Base-by-base conservation (phyloP, 208 protist genomes). In the Wallacemonas sp. region DNA sequence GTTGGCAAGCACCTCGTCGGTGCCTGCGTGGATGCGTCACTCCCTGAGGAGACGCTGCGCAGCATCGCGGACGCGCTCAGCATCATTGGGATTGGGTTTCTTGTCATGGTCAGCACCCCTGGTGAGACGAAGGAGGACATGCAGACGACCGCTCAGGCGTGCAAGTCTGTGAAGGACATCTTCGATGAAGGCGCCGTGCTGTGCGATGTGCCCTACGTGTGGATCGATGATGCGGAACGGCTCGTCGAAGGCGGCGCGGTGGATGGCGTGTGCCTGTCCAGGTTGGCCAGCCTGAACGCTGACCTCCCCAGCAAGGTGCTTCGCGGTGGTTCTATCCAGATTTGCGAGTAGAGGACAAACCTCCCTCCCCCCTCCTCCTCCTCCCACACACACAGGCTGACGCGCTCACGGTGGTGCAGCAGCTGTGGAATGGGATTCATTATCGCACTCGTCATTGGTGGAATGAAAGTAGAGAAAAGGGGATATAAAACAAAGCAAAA, bases 181-280 rank as follows among this genome's bases (percentile, higher is more conserved):
- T 49, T 49, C 44, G 44, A 49, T n/a, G 44, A 49, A 23, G 44
- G 44, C 17, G 44, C 44, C 17, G 44, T 49, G 44, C 44, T 49
- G 44, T 49, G 44, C 19, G 44, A 49, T 23, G 44, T 49, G 44
- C 44, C 44, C 14, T 24, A 24, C 44, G 19, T 49, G 11, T 49
- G 44, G 44, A 23, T 49, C 44, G 44, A 49, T n/a, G 44, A 49
- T 6, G 44, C 44, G 19, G 44, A 49, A 23, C 44, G 44, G 9
- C 44, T 49, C 17, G 19, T 49, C 44, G 44, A 49, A 23, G 44
- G 44, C 19, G 44, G 44, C 19, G 44, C 19, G 17, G 44, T 49
- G 17, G 44, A 49, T 23, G 44, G 44, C 44, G 44, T 49, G 44
- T 49, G 44, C 44, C 19, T 49, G 14, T 49, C 44, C 17, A 23